phyloP scores from a whole-genome alignment of 495 filamentous ascomycete species.

The Neurospora sp. region DNA sequence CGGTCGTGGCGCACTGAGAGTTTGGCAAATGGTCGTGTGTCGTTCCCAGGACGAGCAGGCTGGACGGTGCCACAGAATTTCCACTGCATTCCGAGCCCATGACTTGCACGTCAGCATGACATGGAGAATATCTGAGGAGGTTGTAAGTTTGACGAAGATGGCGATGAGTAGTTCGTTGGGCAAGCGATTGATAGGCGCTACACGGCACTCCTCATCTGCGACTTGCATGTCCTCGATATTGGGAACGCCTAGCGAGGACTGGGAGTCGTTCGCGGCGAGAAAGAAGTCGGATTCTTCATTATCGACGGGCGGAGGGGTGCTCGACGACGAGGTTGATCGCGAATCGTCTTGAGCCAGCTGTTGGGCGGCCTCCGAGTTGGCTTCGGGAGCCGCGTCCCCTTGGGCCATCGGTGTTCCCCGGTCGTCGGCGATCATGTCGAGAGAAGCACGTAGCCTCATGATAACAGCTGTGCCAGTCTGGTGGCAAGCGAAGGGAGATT shows the following conservation, averaged over 20 bases:
- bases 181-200: slow-evolving; percentile 67
- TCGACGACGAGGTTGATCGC: slow-evolving; percentile 61
- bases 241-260: slow-evolving; percentile 75
- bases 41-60: slow-evolving; percentile 77
- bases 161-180: slow-evolving; percentile 91
- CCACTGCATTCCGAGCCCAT: slow-evolving; percentile 89
- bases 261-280: slow-evolving; percentile 74
- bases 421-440: slow-evolving; percentile 36
- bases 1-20: slow-evolving; percentile 56
- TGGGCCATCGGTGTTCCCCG: not conserved
- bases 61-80: slow-evolving; percentile 89
- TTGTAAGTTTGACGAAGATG: slow-evolving; percentile 76
- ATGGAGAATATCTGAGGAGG: slow-evolving; percentile 62
- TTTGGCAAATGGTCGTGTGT: slow-evolving; percentile 63
- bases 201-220: slow-evolving; percentile 45
- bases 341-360: slow-evolving; percentile 18
- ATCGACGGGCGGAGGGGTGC: slow-evolving; percentile 69
- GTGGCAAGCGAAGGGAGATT: not conserved
- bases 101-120: slow-evolving; percentile 88
- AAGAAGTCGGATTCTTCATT: slow-evolving; percentile 91
- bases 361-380: slow-evolving; percentile 1
- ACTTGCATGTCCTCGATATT: slow-evolving; percentile 63
- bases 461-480: slow-evolving; percentile 1
- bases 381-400: slow-evolving; percentile 4
- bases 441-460: slow-evolving; percentile 27